A percentile compares a stretch with the other conserved stretches of the same genome.
Evolutionary conservation across 148 eudicot species (phyloP).

Genomic region (Camellia granthamiana): DNA sequence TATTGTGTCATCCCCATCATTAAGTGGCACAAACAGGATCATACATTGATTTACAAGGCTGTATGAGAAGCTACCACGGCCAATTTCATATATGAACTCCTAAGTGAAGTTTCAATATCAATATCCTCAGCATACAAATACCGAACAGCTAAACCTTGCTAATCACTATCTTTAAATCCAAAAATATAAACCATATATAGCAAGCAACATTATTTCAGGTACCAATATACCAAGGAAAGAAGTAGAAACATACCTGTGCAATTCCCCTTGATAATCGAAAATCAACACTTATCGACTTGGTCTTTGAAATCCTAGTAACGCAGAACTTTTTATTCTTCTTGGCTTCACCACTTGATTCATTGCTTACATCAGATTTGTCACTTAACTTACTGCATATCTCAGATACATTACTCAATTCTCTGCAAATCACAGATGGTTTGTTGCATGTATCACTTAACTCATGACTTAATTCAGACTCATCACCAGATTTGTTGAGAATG

Average conservation of each 20-base stretch:
- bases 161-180: neutral
- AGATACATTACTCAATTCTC: slow-evolving; percentile 43
- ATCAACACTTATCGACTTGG: slow-evolving; percentile 87
- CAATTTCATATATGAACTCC: neutral
- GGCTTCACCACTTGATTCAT: slow-evolving; percentile 49
- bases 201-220: slow-evolving; percentile 2
- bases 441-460: slow-evolving; percentile 25
- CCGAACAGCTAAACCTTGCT: neutral
- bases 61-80: neutral
- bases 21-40: neutral
- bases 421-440: slow-evolving; percentile 24
- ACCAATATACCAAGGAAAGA: slow-evolving; percentile 8
- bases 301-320: slow-evolving; percentile 69
- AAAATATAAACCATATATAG: neutral
- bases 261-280: slow-evolving; percentile 92
- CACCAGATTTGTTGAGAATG: slow-evolving; percentile 24
- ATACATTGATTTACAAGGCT: neutral
- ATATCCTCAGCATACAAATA: neutral
- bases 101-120: neutral
- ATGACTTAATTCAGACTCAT: slow-evolving; percentile 37
- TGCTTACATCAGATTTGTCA: slow-evolving; percentile 32
- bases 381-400: slow-evolving; percentile 39
- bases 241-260: slow-evolving; percentile 60
- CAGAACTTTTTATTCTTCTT: slow-evolving; percentile 64
- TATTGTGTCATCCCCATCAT: too few relatives aligned